Base-by-base conservation (phyloP, 108 stramenopile genomes). In the Licmophora abbreviata region DNA sequence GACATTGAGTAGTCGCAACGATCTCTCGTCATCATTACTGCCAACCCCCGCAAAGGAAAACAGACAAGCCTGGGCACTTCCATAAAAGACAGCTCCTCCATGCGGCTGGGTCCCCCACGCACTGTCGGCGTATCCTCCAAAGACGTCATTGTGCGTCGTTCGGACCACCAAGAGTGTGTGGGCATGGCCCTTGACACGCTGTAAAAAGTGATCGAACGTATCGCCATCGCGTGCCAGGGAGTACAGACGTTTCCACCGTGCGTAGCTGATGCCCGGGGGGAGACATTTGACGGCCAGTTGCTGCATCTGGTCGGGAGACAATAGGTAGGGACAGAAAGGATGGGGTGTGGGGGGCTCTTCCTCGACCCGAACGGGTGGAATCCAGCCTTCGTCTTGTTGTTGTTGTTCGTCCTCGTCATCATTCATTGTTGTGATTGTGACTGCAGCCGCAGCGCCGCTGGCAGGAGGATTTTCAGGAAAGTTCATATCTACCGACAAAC, bases 91-190 rank as follows among this genome's bases (percentile, higher is more conserved):
- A 26, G 87, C 68, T 0, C 71, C 68, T 29, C 50, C 48, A 40
- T 40, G 38, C 1, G 38, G 20, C 7, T 85, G 85, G 14, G 85
- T 18, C 29, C 81, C 62, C 91, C 91, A 92, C 18, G 70, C 40
- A 4, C 74, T 58, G 49, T 86, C 86, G 54, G 82, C 86, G 56
- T 79, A 92, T 7, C 83, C 85, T 44, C 91, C 91, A 68, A 92
- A 81, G 30, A 92, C 40, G 22, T 72, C 59, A 14, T 68, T 69
- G 17, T 36, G 22, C 5, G 79, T 83, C 4, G 86, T 84, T 62
- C 64, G 61, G 4, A 92, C 56, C 7, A 86, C 84, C 63, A 92
- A 53, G 1, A 92, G 61, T 14, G 84, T 88, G 25, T 72, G 59
- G 28, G 64, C 43, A 18, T 64, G 45, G 2, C 64, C 69, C n/a